Base-by-base conservation (phyloP, 371 early-diverging fungal genomes). In the Neoconidiobolus thromboides region DNA sequence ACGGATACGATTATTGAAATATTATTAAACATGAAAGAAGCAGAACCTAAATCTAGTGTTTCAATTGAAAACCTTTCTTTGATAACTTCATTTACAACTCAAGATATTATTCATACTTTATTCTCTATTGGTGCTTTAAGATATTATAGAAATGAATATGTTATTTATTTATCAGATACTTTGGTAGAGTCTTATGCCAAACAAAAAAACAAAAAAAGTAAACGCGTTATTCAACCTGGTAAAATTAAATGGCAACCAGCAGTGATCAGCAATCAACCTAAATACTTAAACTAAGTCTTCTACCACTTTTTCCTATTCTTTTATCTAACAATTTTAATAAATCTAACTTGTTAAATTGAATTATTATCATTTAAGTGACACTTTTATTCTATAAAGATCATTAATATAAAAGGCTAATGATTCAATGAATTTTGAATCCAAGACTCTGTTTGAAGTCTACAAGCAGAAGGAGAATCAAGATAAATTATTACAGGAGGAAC, bases 61-160 rank as follows among this genome's bases (percentile, higher is more conserved):
- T 72, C 83, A 12, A 83, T 93, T 48, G 89, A 91, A 49, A 89
- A 92, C 48, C 80, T 96, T 47, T 78, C 89, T 9, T 76, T 80
- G 38, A 69, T 74, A 63, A 96, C 98, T 1, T 79, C 84, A 15
- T 90, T 99, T 65, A 91, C 96, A 0, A 71, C 81, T 1, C 87
- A 90, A 61, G 99, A 99, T 72, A 89, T 98, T 51, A 67, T 98
- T 57, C 89, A 92, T 62, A 98, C 99, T 1, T 70, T 99, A 3
- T 84, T 87, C 64, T 80, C 81, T 56, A 74, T 97, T 66, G 92
- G 91, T 57, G 83, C 98, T 51, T 76, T 99, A 59, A 86, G 88
- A 67, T 95, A 94, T 65, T 92, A 93, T 65, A 84, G 89, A 60
- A 95, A 95, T 39, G 87, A 89, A 67, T 90, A 88, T 69, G 83